phyloP scores from a whole-genome alignment of 164 flowering plant species.

The Umbellularia californica region DNA sequence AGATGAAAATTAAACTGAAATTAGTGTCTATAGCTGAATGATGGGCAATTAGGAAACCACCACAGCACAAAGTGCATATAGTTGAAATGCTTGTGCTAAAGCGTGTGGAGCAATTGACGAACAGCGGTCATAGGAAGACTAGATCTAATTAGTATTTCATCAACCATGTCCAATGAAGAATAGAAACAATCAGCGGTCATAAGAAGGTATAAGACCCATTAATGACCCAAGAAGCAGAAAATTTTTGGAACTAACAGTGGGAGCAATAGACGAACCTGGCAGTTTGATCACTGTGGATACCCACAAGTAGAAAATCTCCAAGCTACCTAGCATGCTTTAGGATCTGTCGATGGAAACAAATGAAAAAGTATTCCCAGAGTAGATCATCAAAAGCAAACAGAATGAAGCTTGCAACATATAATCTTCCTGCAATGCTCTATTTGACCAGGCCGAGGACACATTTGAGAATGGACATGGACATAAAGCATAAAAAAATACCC shows the following conservation, averaged over 20 bases:
- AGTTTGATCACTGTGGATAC: constrained; percentile 58
- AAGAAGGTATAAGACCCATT: neutral
- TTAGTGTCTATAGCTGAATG: constrained; percentile 60
- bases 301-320: constrained; percentile 82
- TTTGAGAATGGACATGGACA: neutral
- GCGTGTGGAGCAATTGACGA: too few species aligned
- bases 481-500: neutral
- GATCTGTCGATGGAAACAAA: constrained; percentile 30
- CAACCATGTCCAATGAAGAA: neutral
- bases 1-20: too few species aligned
- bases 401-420: neutral
- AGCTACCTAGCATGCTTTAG: constrained; percentile 60
- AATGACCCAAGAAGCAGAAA: neutral
- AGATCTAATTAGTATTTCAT: neutral
- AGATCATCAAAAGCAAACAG: neutral
- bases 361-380: neutral
- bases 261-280: constrained; percentile 38
- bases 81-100: neutral
- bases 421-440: neutral
- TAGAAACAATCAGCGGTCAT: neutral
- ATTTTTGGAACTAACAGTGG: neutral
- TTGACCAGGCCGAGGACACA: neutral
- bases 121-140: too few species aligned
- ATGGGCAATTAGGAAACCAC: constrained; percentile 50
- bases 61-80: constrained; percentile 24